Percentiles rank a stretch among this genome's conserved stretches.
These are phyloP conservation scores for Plasmodium ovale DNA, from an alignment of 169 alveolate species.

Conservation along the genomic window DNA sequence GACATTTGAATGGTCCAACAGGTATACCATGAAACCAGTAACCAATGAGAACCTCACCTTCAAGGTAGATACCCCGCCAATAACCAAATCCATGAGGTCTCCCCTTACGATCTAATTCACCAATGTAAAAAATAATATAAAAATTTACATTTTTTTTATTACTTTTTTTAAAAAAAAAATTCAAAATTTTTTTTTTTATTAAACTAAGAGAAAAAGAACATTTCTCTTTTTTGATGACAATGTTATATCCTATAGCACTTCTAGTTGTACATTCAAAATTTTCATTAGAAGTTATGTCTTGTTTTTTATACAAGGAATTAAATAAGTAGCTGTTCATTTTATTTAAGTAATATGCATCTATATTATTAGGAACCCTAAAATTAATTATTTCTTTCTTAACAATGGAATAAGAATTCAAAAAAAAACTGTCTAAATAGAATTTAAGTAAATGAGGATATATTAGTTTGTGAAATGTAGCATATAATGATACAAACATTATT, in stretches of 20 bases:
- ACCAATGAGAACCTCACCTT: slow-evolving; percentile 91
- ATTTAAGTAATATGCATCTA: slow-evolving; percentile 65
- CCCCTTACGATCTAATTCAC: slow-evolving; percentile 86
- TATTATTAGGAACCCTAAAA: slow-evolving; percentile 70
- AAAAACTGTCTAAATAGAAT: slow-evolving; percentile 47
- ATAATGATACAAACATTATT: slow-evolving; percentile 14
- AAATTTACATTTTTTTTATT: slow-evolving; percentile 17
- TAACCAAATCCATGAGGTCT: slow-evolving; percentile 93
- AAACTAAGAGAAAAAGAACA: slow-evolving; percentile 11
- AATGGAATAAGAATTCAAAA: slow-evolving; percentile 43
- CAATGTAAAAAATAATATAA: slow-evolving; percentile 82
- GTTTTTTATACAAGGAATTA: slow-evolving; percentile 60
- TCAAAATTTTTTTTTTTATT: slow-evolving; percentile 3
- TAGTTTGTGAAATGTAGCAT: slow-evolving; percentile 60
- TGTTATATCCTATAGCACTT: slow-evolving; percentile 74
- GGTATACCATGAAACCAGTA: slow-evolving; percentile 92
- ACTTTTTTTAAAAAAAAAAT: slow-evolving; percentile 17
- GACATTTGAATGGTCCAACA: slow-evolving; percentile 89
- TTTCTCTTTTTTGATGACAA: slow-evolving; percentile 72
- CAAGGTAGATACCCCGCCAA: slow-evolving; percentile 87
- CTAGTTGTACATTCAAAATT: slow-evolving; percentile 69
- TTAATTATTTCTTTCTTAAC: slow-evolving; percentile 66
- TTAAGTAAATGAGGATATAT: slow-evolving; percentile 67
- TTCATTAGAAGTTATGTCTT: slow-evolving; percentile 19
- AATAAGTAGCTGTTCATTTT: slow-evolving; percentile 70